Base-by-base conservation (phyloP, 2,329 filamentous ascomycete species). In the Fusarium sp. region DNA sequence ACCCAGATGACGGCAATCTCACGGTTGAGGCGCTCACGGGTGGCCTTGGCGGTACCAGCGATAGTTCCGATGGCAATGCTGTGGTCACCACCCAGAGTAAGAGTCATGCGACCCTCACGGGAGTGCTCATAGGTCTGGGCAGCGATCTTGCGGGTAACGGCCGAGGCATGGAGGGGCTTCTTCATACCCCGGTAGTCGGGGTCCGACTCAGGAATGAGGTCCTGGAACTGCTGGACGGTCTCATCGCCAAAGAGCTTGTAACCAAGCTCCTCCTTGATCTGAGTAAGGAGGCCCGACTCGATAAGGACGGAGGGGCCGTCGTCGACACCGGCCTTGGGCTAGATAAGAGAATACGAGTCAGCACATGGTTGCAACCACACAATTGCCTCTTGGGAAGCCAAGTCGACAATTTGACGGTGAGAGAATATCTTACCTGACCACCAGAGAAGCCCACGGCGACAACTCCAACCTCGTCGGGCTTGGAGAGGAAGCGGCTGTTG, bases 1-100 rank as follows among this genome's bases (percentile, higher is more conserved):
- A 99, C 96, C 96, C 96, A 99, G 80, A 99, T 97, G 62, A 99
- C 94, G 12, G 94, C 96, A 68, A 98, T 91, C 75, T 98, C 95
- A 60, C 92, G 88, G 46, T 85, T 89, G 63, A 97, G 84, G 16
- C 95, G 86, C 86, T 99, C 95, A 62, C 93, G 90, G 41, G 94
- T 91, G 0, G 95, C 96, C 83, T 92, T 93, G 37, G 95, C 93
- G 2, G 92, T 94, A 41, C 96, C 96, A 30, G 92, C 92, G 74
- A 99, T 90, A 50, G 94, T 97, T 68, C 96, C 96, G 75, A 99
- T 97, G 68, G 96, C 96, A 78, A 99, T 97, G 70, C 91, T 94
- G 86, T 99, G 96, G 83, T 99, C 96, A 57, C 96, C 96, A 60
- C 96, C 96, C 10, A 99, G 90, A 0, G 96, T 99, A 60, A 99